Percentiles rank a stretch among this genome's conserved stretches.
Evolutionary conservation across 2,329 filamentous ascomycete species (phyloP).

Genomic region (Exophiala xenobiotica): DNA sequence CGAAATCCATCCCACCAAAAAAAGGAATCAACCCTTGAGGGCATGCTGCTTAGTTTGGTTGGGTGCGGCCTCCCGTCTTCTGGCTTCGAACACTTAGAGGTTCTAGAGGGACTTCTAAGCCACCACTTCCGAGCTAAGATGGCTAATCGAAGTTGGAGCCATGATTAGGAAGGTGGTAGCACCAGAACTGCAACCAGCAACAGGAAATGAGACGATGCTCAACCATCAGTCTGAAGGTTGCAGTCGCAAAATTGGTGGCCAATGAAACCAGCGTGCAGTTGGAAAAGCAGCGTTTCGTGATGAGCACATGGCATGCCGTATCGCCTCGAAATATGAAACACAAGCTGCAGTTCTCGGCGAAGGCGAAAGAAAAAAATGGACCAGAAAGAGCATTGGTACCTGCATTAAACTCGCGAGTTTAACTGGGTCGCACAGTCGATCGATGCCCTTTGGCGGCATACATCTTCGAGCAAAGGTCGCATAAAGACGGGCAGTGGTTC

Average conservation of each 20-base stretch:
- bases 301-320: slow-evolving; percentile 22
- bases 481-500: slow-evolving; percentile 9
- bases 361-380: slow-evolving; percentile 14
- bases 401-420: slow-evolving; percentile 19
- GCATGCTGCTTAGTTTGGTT: neutral
- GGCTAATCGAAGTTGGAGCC: slow-evolving; percentile 13
- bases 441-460: neutral
- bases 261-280: neutral
- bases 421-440: slow-evolving; percentile 11
- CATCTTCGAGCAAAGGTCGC: neutral
- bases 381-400: slow-evolving; percentile 20
- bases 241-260: slow-evolving; percentile 3
- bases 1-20: slow-evolving; percentile 3
- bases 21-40: neutral
- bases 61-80: neutral
- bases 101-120: slow-evolving; percentile 10
- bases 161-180: slow-evolving; percentile 9
- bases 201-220: neutral
- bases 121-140: slow-evolving; percentile 7
- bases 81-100: neutral
- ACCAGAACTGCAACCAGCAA: slow-evolving; percentile 2
- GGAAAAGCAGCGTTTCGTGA: slow-evolving; percentile 9
- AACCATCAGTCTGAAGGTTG: slow-evolving; percentile 6
- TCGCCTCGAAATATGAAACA: slow-evolving; percentile 30
- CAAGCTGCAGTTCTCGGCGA: slow-evolving; percentile 23